These are phyloP conservation scores for Neopestalotiopsis sp. DNA, from an alignment of 2,329 filamentous ascomycete genomes.

Conservation along the genomic window DNA sequence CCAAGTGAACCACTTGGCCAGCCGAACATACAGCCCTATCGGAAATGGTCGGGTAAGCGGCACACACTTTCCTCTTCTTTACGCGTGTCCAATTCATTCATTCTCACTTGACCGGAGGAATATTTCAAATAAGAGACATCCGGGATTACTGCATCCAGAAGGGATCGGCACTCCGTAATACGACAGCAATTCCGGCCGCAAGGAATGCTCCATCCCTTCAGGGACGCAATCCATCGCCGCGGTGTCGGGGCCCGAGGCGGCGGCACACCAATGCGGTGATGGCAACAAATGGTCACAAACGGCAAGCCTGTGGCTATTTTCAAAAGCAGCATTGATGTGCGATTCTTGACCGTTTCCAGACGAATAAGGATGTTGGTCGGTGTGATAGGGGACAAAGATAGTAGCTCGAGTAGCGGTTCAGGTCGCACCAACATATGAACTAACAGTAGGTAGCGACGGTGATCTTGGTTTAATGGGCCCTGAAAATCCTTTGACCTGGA, in stretches of 20 bases:
- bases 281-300: not conserved
- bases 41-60: not conserved
- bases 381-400: not conserved
- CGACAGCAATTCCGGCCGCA: not conserved
- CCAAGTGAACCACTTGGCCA: not conserved
- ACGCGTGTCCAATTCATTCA: not conserved
- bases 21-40: not conserved
- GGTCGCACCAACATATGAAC: not conserved
- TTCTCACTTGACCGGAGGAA: not conserved
- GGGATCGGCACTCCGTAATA: not conserved
- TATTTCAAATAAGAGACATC: constrained; percentile 1
- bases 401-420: not conserved
- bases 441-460: not conserved
- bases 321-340: not conserved
- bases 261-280: not conserved
- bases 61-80: not conserved
- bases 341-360: not conserved
- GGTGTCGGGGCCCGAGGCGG: not conserved
- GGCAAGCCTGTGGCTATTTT: not conserved
- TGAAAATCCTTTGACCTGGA: not conserved
- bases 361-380: not conserved
- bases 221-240: not conserved
- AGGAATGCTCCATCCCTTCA: not conserved
- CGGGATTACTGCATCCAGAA: not conserved
- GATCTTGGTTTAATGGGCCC: not conserved